Evolutionary conservation across 2,329 filamentous ascomycete genomes (phyloP).

Genomic region (Didymella keratinophila): DNA sequence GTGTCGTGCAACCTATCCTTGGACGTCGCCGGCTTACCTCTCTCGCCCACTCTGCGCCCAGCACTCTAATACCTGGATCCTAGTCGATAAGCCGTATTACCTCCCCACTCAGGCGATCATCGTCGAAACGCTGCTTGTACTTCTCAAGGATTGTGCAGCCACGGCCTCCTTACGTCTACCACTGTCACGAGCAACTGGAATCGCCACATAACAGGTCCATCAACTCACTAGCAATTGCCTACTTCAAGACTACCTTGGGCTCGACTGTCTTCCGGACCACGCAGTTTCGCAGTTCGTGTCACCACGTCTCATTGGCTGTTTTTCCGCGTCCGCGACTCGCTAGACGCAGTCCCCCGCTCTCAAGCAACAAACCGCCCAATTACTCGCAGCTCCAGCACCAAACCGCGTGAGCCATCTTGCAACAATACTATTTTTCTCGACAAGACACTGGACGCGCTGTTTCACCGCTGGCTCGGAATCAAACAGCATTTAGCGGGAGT

Average conservation of each 20-base stretch:
- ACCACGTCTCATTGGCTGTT: constrained; percentile 40
- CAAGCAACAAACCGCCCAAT: constrained; percentile 43
- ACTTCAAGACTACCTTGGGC: constrained; percentile 25
- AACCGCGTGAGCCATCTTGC: constrained; percentile 34
- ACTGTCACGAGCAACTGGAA: constrained; percentile 27
- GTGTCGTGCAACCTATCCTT: constrained; percentile 41
- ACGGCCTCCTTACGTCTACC: constrained; percentile 29
- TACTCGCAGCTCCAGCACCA: constrained; percentile 40
- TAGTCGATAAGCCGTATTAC: constrained; percentile 46
- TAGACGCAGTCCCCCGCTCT: constrained; percentile 46
- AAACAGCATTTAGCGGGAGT: constrained; percentile 1
- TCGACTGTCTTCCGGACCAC: constrained; percentile 30
- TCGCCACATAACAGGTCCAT: constrained; percentile 17
- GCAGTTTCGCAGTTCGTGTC: constrained; percentile 40
- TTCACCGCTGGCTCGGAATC: constrained; percentile 18
- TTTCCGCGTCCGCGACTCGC: constrained; percentile 43
- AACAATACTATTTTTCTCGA: constrained; percentile 23
- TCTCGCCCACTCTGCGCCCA: constrained; percentile 34
- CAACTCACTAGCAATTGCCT: constrained; percentile 23
- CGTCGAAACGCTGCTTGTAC: constrained; percentile 34
- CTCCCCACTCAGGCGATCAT: constrained; percentile 47
- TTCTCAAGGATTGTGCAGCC: constrained; percentile 35
- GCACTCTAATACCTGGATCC: constrained; percentile 43
- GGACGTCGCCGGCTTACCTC: constrained; percentile 25
- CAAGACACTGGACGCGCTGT: constrained; percentile 18